Evolutionary conservation across 768 basidiomycete genomes (phyloP), one percentile per base, ranked within the genome.

Genomic region (Chalciporus sphaerocephalus): DNA sequence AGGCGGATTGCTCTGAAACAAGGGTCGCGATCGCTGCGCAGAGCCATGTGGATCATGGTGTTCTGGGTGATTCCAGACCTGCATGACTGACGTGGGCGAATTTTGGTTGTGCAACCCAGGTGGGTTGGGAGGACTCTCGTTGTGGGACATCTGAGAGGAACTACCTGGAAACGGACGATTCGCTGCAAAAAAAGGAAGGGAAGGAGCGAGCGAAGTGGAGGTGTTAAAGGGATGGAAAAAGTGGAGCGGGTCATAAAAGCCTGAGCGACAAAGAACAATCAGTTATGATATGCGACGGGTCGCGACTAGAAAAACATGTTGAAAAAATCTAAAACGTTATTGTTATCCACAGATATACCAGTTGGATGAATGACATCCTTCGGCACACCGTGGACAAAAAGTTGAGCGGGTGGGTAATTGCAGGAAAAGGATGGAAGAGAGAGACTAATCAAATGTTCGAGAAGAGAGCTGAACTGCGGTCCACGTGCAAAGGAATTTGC

Each of bases 401-500:
- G 25, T n/a, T 32, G 30, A 28, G 33, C 17, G 4, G 7, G 12
- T 7, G 9, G 22, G 17, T 13, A 39, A 20, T 16, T 9, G 17
- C 4, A 27, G 34, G 12, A 9, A 23, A 18, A 24, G 11, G 23
- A 20, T 10, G 21, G 28, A 12, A 21, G 27, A 8, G 12, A 40
- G 33, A 34, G 7, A 33, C 22, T 15, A 18, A 18, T 20, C 5
- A 25, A 20, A 25, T 38, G 23, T 25, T 23, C 24, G 32, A 30
- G 20, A 38, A 22, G 24, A 35, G 27, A 43, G 20, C 42, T 52
- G 34, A 43, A 34, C 42, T 38, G 35, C 28, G 20, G 42, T 37
- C 16, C 47, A 48, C 42, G 47, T 48, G 47, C 22, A 48, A 36
- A 27, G 35, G 10, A 36, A 42, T 48, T 48, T 17, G 49, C 38